A percentile compares a stretch with the other conserved stretches of the same genome.
Conservation (phyloP, 1,284 basidiomycete species). For the Leccinum griseonigrum region DNA sequence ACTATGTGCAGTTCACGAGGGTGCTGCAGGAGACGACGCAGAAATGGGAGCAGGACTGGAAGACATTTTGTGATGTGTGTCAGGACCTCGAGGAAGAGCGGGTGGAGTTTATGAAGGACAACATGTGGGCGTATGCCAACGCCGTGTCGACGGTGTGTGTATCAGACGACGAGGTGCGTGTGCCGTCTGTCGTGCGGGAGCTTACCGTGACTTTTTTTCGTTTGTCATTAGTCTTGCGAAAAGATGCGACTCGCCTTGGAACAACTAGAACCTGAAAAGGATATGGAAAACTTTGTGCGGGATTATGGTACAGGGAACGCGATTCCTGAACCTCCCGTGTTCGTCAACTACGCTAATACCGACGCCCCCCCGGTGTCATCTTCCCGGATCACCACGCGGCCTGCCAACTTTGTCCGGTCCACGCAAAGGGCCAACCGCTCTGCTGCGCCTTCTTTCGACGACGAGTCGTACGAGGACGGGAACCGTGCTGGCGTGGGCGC, state of each 20-base stretch:
- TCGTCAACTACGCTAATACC: constrained; percentile 73
- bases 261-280: constrained; percentile 77
- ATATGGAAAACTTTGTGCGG: constrained; percentile 83
- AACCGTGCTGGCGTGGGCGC: constrained; percentile 63
- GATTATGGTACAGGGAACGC: constrained; percentile 82
- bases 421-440: constrained; percentile 45
- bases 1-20: constrained; percentile 86
- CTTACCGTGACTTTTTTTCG: not conserved
- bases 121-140: constrained; percentile 96
- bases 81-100: constrained; percentile 97
- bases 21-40: constrained; percentile 78
- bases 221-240: constrained; percentile 75
- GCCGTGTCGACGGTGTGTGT: constrained; percentile 95
- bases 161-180: constrained; percentile 87
- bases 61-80: constrained; percentile 87
- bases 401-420: constrained; percentile 57
- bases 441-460: constrained; percentile 36
- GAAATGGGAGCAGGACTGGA: constrained; percentile 96
- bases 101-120: constrained; percentile 91
- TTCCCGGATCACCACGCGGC: constrained; percentile 48
- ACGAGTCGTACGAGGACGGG: constrained; percentile 51
- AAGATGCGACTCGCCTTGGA: constrained; percentile 80
- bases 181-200: constrained; percentile 1
- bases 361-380: constrained; percentile 61
- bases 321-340: constrained; percentile 82